Evolutionary conservation across 2,329 filamentous ascomycete genomes (phyloP), one percentile per base, ranked within the genome.

Genomic region (Ceratocystis colombiana): DNA sequence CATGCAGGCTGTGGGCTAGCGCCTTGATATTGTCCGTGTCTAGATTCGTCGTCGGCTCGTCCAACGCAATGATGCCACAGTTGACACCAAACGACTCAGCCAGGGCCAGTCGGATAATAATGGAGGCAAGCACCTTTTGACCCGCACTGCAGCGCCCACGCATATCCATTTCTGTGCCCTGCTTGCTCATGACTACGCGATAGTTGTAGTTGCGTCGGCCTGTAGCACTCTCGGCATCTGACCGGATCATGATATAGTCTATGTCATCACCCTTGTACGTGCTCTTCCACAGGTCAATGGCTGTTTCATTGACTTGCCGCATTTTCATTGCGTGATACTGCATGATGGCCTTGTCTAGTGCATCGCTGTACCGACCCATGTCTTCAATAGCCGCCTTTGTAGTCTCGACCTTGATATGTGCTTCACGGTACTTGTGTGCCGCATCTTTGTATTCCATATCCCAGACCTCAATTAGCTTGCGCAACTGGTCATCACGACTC

Each of bases 151-250:
- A 99, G 66, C 94, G 89, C 1, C 94, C 95, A 69, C 94, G 90
- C 94, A 99, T 99, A 77, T 99, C 94, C 91, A 99, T 96, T 76
- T 99, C 94, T 0, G 89, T 90, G 72, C 95, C 91, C 74, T 93
- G 88, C 78, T 99, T 99, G 71, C 96, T 86, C 94, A 99, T 99
- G 76, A 90, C 92, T 5, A 99, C 88, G 61, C 94, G 89, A 79
- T 99, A 99, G 77, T 99, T 97, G 82, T 97, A 97, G 69, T 82
- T 89, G 72, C 90, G 86, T 72, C 90, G 91, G 64, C 84, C 87
- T 66, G 84, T 76, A 50, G 80, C 80, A 61, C 83, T 84, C 74
- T 97, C 94, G 71, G 86, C 88, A 75, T 97, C 93, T 20, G 92
- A 96, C 50, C 89, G 88, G 76, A 99, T 97, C 72, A 95, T 83